phyloP scores from a whole-genome alignment of 371 early-diverging fungal species.

The Mortierella sp. region DNA sequence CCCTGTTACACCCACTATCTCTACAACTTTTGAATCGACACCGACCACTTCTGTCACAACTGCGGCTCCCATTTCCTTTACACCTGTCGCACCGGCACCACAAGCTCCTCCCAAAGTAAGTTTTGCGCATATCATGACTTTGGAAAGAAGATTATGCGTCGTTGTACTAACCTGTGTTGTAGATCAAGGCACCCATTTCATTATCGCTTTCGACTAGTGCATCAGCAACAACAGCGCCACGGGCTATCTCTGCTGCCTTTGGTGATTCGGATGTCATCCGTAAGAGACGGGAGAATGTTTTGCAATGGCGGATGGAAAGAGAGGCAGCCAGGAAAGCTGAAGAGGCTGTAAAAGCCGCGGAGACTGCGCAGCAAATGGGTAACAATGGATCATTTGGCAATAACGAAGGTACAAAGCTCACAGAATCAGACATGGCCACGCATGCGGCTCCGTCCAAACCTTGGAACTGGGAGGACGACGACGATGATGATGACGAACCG shows the following conservation, averaged over 20 bases:
- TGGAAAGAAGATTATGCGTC: background rate
- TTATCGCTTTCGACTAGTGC: constrained; percentile 16
- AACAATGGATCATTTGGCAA: constrained; percentile 5
- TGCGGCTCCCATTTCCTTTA: constrained; percentile 14
- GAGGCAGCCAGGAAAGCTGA: constrained; percentile 65
- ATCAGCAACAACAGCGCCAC: constrained; percentile 25
- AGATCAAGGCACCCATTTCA: constrained; percentile 34
- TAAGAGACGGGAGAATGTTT: constrained; percentile 76
- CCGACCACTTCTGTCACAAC: constrained; percentile 2
- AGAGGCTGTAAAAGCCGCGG: constrained; percentile 46
- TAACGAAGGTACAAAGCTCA: constrained; percentile 3
- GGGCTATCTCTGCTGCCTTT: constrained; percentile 37
- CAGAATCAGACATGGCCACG: constrained; percentile 17
- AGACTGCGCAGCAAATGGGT: constrained; percentile 7
- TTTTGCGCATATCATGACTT: background rate
- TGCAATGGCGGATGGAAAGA: constrained; percentile 74
- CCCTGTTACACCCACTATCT: background rate
- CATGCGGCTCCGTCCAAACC: constrained; percentile 21
- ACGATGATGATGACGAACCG: constrained; percentile 20
- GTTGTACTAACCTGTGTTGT: background rate
- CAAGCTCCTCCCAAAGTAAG: constrained; percentile 18
- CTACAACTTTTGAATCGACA: background rate
- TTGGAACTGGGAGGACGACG: constrained; percentile 56
- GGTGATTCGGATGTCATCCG: constrained; percentile 35
- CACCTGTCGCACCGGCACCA: constrained; percentile 13